Conservation (phyloP, 2,329 filamentous ascomycete species). For the Apiospora rasikravindrae region DNA sequence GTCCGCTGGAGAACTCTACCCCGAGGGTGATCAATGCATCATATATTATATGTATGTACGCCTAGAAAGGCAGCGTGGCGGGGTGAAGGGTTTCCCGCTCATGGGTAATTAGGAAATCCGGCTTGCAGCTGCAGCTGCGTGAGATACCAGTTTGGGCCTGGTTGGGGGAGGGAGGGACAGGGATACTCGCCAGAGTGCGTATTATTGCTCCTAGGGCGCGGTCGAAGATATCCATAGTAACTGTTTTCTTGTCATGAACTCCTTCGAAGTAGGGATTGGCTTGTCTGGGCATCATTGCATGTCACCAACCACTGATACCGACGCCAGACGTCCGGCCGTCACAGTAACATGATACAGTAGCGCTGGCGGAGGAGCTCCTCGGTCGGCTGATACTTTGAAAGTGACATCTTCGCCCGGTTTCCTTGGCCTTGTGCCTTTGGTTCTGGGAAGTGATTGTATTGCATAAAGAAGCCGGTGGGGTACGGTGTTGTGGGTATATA, state of each 20-base stretch:
- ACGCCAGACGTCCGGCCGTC: background rate
- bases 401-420: background rate
- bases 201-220: background rate
- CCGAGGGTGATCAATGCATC: background rate
- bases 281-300: background rate
- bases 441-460: too few species aligned
- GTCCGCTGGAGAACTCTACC: background rate
- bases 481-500: background rate
- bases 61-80: background rate
- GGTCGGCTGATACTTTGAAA: background rate
- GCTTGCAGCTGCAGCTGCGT: too few species aligned
- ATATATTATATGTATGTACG: background rate
- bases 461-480: background rate
- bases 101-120: background rate
- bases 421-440: background rate
- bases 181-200: background rate
- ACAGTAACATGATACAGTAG: background rate
- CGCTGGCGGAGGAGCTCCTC: background rate
- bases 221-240: too few species aligned
- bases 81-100: background rate
- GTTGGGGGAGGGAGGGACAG: too few species aligned
- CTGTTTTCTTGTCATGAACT: background rate
- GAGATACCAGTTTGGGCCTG: background rate
- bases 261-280: background rate
- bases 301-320: background rate